These are phyloP conservation scores for Citrullus amarus DNA, from an alignment of 306 rosid genomes.

Conservation along the genomic window DNA sequence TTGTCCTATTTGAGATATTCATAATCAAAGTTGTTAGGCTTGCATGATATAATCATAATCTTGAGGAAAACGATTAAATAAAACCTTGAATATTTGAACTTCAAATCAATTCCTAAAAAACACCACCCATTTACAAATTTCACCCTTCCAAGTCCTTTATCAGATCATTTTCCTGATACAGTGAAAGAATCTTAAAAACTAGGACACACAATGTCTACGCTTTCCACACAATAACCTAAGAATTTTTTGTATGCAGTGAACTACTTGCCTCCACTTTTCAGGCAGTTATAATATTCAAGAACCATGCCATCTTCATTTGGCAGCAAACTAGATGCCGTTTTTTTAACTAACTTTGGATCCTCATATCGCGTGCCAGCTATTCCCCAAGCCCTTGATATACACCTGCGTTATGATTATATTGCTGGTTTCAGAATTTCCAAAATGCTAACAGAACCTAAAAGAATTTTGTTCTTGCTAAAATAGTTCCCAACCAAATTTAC, in stretches of 20 bases:
- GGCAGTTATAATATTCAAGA: constrained; percentile 52
- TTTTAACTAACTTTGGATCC: constrained; percentile 58
- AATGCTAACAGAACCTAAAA: not conserved
- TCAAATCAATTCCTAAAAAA: not conserved
- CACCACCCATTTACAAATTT: not conserved
- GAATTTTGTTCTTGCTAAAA: not conserved
- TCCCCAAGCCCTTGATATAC: constrained; percentile 72
- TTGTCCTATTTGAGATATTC: constrained; percentile 37
- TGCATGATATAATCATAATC: not conserved
- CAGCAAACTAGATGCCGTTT: constrained; percentile 36
- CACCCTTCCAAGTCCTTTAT: not conserved
- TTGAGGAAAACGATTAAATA: not conserved
- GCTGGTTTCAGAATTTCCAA: constrained; percentile 16
- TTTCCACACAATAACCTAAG: not conserved
- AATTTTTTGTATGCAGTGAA: constrained; percentile 6
- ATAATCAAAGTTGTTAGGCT: constrained; percentile 13
- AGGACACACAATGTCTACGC: not conserved
- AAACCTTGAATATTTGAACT: not conserved
- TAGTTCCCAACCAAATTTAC: not conserved
- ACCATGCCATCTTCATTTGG: constrained; percentile 20
- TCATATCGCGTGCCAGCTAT: constrained; percentile 67
- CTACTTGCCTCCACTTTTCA: constrained; percentile 57
- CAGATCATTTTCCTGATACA: not conserved
- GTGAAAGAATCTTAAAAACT: not conserved
- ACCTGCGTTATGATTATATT: constrained; percentile 39